phyloP scores from a whole-genome alignment of 129 eudicot genomes.

The Erigeron canadensis region DNA sequence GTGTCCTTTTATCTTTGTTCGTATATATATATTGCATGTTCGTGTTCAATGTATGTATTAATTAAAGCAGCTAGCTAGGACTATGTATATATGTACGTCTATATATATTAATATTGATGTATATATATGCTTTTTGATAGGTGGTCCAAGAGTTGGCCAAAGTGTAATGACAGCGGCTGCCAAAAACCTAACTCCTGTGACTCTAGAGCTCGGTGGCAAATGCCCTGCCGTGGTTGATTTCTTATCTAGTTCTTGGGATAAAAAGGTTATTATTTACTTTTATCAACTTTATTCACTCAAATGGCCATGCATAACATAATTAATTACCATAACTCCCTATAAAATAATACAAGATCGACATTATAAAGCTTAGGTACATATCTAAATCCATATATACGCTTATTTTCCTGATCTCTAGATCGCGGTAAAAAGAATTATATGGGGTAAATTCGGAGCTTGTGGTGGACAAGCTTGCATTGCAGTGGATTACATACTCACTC shows the following conservation, averaged over 20 bases:
- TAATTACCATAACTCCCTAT: too few relatives aligned
- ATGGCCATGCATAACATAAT: too few relatives aligned
- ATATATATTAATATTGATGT: neutral
- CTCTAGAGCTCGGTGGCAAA: constrained; percentile 86
- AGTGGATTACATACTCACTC: constrained; percentile 73
- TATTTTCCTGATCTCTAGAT: constrained; percentile 27
- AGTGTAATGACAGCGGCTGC: constrained; percentile 78
- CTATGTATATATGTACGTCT: neutral
- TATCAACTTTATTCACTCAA: too few relatives aligned
- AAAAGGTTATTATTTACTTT: too few relatives aligned
- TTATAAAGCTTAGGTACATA: too few relatives aligned
- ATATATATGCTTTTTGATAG: constrained; percentile 34
- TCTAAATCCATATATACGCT: neutral
- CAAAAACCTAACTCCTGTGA: constrained; percentile 71
- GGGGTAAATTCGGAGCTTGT: constrained; percentile 77
- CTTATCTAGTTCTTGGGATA: constrained; percentile 54
- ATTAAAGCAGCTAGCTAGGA: too few relatives aligned
- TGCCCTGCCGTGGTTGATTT: constrained; percentile 81
- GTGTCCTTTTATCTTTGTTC: neutral
- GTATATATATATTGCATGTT: neutral
- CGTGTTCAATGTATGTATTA: neutral
- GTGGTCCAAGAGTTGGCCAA: constrained; percentile 64
- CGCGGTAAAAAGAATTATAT: constrained; percentile 55
- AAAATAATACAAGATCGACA: too few relatives aligned
- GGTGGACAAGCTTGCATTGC: constrained; percentile 86